Percentiles rank a stretch among this genome's conserved stretches.
Conservation (phyloP, 2,329 filamentous ascomycete genomes). For the Cladorrhinum sp. region DNA sequence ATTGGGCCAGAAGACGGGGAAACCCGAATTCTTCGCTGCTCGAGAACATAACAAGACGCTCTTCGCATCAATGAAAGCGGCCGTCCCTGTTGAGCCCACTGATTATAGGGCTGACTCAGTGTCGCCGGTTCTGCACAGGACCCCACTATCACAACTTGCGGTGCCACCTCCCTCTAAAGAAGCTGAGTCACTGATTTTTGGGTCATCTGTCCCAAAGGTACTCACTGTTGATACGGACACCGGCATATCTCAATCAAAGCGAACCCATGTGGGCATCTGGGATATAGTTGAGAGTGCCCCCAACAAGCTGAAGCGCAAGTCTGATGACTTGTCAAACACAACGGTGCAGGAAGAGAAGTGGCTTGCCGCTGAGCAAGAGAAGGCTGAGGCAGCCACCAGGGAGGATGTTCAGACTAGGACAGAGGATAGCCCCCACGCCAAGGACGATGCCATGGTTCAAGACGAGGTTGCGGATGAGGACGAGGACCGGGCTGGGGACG, state of each 20-base stretch:
- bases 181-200: neutral
- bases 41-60: slow-evolving; percentile 28
- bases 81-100: neutral
- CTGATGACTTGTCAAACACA: slow-evolving; percentile 30
- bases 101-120: neutral
- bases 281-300: slow-evolving; percentile 22
- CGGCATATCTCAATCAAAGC: neutral
- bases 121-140: neutral
- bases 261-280: slow-evolving; percentile 23
- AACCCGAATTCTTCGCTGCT: slow-evolving; percentile 29
- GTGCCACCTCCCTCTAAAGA: no score
- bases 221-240: neutral
- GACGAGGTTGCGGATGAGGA: no score
- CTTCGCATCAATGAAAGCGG: neutral
- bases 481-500: no score
- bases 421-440: neutral
- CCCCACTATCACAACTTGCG: no score
- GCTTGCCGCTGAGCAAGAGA: neutral
- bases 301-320: slow-evolving; percentile 32
- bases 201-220: neutral
- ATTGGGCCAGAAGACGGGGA: slow-evolving; percentile 26
- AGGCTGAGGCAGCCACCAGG: neutral
- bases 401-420: neutral
- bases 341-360: slow-evolving; percentile 23
- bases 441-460: neutral